Base-by-base conservation (phyloP, 1,284 basidiomycete species). In the Ustilago cynodontis region DNA sequence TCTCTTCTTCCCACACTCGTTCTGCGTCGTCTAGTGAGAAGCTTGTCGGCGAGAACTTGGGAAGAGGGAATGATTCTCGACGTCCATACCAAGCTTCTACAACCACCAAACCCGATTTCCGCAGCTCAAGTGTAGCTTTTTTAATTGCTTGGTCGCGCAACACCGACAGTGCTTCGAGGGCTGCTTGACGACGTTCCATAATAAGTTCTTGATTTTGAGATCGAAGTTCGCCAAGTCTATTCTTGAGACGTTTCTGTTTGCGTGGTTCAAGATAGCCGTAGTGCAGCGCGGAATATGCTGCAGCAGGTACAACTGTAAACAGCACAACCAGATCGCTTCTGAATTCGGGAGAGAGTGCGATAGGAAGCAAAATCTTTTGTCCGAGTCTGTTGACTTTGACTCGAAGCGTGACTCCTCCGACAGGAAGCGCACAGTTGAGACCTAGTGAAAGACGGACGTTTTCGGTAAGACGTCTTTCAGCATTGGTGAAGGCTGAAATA, bases 41-140 rank as follows among this genome's bases (percentile, higher is more conserved):
- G 65, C 41, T 0, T n/a, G 41, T 20, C 3, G 41, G 41, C 6
- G 6, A 20, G 41, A 43, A 43, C 20, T 11, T 43, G 8, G 41
- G 41, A n/a, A 1, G 20, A 20, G 78, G 79, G 54, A 81, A 82
- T 1, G 56, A 39, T 8, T 71, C 64, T 20, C 29, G 41, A 11
- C 69, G 33, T 1, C 84, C 84, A 52, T 94, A 94, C 41, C 87
- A 88, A 3, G 93, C 93, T 64, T 91, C 89, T 45, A 91, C 82
- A 72, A 95, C 90, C 57, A 94, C 88, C 45, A 94, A 88, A 58
- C 93, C 88, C 35, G 86, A 78, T 28, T 79, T 85, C 8, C 77
- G 79, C 24, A 86, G 71, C 77, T 90, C 89, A 0, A 78, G 56
- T 2, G 81, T 78, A 0, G 87, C 82, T 59, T 87, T 87, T 28